Evolutionary conservation across 2,329 filamentous ascomycete species (phyloP).

Genomic region (Botrytis aclada): DNA sequence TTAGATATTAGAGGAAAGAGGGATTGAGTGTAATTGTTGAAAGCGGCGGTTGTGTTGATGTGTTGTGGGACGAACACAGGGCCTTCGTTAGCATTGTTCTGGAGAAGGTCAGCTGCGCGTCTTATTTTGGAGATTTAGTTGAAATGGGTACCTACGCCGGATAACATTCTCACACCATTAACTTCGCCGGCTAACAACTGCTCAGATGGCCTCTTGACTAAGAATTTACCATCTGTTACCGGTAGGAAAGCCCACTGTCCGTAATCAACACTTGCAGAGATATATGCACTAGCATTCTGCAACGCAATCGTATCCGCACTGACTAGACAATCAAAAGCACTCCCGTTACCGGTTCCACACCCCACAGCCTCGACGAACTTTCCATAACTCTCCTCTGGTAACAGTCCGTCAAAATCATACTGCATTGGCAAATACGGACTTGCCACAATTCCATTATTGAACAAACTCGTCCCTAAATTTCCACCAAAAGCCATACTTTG

Average conservation of each 20-base stretch:
- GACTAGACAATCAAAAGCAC: constrained; percentile 35
- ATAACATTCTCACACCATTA: constrained; percentile 34
- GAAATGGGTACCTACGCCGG: constrained; percentile 10
- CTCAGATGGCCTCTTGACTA: constrained; percentile 35
- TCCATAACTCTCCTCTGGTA: constrained; percentile 45
- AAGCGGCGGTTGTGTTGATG: constrained; percentile 42
- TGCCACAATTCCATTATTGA: constrained; percentile 34
- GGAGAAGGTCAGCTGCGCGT: not conserved
- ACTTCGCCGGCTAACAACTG: constrained; percentile 36
- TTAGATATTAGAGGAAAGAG: constrained; percentile 43
- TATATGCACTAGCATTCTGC: constrained; percentile 31
- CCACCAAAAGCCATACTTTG: constrained; percentile 39
- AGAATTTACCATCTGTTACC: constrained; percentile 38
- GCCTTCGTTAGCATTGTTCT: constrained; percentile 52
- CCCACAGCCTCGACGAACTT: constrained; percentile 44
- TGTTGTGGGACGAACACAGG: constrained; percentile 44
- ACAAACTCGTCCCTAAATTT: constrained; percentile 3
- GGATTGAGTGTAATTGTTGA: constrained; percentile 42
- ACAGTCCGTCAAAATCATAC: constrained; percentile 46
- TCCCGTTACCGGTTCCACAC: constrained; percentile 40
- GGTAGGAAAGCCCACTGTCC: constrained; percentile 40
- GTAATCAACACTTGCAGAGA: constrained; percentile 25
- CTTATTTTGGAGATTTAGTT: not conserved
- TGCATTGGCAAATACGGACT: constrained; percentile 54
- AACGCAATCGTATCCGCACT: constrained; percentile 34